Percentiles rank a stretch among this genome's conserved stretches.
These are phyloP conservation scores for Arxiozyma heterogenica DNA, from an alignment of 1,139 yeast genomes.

Conservation along the genomic window DNA sequence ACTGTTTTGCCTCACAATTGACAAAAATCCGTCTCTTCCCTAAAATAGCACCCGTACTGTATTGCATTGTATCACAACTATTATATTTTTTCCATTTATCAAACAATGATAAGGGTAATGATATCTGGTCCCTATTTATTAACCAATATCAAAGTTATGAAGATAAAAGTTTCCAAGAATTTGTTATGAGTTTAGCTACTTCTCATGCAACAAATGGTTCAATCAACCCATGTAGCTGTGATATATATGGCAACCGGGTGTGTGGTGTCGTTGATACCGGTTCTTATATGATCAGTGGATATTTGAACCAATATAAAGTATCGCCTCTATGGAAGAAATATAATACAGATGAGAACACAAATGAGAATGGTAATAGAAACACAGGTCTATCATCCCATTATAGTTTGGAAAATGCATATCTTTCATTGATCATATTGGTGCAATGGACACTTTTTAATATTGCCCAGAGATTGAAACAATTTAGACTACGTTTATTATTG, in stretches of 20 bases:
- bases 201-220: neutral
- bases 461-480: neutral
- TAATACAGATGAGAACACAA: neutral
- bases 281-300: conserved; percentile 11
- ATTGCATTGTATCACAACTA: neutral
- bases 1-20: neutral
- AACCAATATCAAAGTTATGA: neutral
- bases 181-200: neutral
- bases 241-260: neutral
- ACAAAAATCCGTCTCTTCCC: neutral
- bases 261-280: neutral
- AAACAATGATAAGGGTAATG: neutral
- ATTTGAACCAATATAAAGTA: conserved; percentile 7
- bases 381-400: neutral
- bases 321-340: neutral
- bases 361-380: neutral
- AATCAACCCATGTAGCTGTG: neutral
- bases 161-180: neutral
- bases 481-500: too few species aligned
- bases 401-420: neutral
- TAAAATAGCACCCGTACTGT: neutral
- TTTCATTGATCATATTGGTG: neutral
- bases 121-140: neutral
- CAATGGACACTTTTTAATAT: neutral
- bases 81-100: neutral